Evolutionary conservation across 2,329 filamentous ascomycete species (phyloP), one percentile per base, ranked within the genome.

Genomic region (Piedraia hortae): DNA sequence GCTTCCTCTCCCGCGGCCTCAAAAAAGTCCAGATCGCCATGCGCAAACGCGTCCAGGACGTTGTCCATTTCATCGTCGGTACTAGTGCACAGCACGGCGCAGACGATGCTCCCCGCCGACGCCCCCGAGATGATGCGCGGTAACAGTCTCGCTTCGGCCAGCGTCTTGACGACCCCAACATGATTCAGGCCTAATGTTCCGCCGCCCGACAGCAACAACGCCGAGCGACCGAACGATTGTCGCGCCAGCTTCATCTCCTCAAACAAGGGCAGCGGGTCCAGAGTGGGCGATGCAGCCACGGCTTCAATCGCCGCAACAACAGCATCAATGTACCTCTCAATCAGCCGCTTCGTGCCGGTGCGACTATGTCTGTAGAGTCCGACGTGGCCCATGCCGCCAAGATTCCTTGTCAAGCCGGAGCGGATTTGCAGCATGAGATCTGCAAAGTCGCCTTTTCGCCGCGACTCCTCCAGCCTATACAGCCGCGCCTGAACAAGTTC

Each of bases 101-200:
- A 74, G 8, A 89, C 72, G 19, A 89, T 88, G 34, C 74, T 80
- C 8, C 82, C 82, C 0, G 77, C 89, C 3, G 72, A 80, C 1
- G 77, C 89, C 5, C 82, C 82, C 0, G 77, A 77, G 34, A 93
- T 80, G 34, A 91, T 89, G 19, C 77, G 62, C 3, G 85, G 82
- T 20, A 91, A 53, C 9, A 91, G 48, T 1, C 74, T 74, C 13
- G 72, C 62, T 16, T 78, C 48, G 44, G 80, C 74, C 18, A 91
- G 50, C 2, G 78, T 78, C 40, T 82, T 89, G 17, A 89, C 73
- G 4, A 91, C 77, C 4, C 80, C 80, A 4, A 91, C 45, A 44
- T 91, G 82, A 35, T 75, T 90, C 6, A 90, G 49, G 2, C 80
- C 80, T 36, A 91, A 90, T 26, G 89, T 82, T 18, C 77, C 73